These are phyloP conservation scores for Skeletonema costatum DNA, from an alignment of 108 stramenopile genomes.

Conservation along the genomic window DNA sequence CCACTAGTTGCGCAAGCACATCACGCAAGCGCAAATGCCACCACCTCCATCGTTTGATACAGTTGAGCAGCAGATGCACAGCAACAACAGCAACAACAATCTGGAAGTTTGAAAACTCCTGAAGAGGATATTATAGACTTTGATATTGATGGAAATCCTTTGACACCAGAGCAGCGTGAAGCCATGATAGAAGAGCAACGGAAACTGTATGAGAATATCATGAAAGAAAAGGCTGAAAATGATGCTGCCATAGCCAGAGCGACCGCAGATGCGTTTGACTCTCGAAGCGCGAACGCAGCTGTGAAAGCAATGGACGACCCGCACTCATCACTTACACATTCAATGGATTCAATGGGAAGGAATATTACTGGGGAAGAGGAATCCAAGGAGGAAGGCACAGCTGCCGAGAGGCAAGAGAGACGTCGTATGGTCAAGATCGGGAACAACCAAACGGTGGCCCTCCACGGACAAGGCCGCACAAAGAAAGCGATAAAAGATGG, in stretches of 20 bases:
- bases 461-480: conserved; percentile 72
- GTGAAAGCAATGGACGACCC: conserved; percentile 5
- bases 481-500: conserved; percentile 73
- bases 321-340: not conserved
- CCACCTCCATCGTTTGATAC: conserved; percentile 68
- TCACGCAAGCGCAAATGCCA: conserved; percentile 7
- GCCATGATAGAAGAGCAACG: conserved; percentile 79
- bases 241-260: conserved; percentile 51
- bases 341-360: conserved; percentile 32
- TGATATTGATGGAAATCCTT: conserved; percentile 45
- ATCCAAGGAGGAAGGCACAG: not conserved
- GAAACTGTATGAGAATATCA: conserved; percentile 70
- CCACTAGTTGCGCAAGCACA: conserved; percentile 17
- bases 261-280: conserved; percentile 41
- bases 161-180: conserved; percentile 56
- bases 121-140: conserved; percentile 48
- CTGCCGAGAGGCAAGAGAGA: conserved; percentile 19
- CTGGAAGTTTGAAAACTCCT: not conserved
- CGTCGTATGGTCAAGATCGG: conserved; percentile 45
- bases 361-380: conserved; percentile 37
- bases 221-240: conserved; percentile 56
- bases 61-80: conserved; percentile 30
- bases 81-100: conserved; percentile 37
- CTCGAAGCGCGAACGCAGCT: conserved; percentile 22
- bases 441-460: conserved; percentile 55